Conservation (phyloP, 768 basidiomycete genomes). For the Mycena epipterygia region DNA sequence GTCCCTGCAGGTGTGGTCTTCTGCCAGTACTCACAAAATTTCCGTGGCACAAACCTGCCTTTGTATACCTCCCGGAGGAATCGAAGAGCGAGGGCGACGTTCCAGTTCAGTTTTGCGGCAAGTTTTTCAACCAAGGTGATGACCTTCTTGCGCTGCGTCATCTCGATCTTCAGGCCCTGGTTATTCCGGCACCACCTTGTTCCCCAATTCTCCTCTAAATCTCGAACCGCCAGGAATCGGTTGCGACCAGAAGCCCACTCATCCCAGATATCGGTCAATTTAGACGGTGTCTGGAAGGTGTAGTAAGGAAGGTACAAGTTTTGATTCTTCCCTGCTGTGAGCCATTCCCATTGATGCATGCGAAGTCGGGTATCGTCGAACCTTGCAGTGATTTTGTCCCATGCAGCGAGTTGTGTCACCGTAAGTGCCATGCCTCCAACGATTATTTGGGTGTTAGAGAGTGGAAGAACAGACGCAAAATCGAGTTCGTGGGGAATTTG, state of each 20-base stretch:
- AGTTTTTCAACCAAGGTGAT: conserved; percentile 8
- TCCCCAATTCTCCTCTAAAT: conserved; percentile 16
- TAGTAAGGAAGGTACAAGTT: conserved; percentile 9
- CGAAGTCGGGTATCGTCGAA: conserved; percentile 1
- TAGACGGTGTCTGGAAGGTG: not conserved
- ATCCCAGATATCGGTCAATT: not conserved
- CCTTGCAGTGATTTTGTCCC: not conserved
- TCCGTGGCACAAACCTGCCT: not conserved
- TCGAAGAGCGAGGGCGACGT: conserved; percentile 4
- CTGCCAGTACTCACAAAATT: conserved; percentile 18
- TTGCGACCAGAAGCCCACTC: conserved; percentile 5
- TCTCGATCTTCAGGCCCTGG: conserved; percentile 1
- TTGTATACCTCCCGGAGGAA: not conserved
- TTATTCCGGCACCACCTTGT: conserved; percentile 11
- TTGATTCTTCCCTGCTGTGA: not conserved
- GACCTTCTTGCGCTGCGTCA: conserved; percentile 15
- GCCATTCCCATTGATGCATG: conserved; percentile 16
- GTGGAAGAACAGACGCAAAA: not conserved
- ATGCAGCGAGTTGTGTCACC: not conserved
- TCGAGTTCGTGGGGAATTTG: not conserved
- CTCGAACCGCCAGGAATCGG: conserved; percentile 6
- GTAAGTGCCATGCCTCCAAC: not conserved
- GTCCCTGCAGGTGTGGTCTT: not conserved
- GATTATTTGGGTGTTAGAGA: not conserved
- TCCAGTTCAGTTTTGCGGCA: conserved; percentile 10